A percentile compares a stretch with the other conserved stretches of the same genome.
Evolutionary conservation across 176 grass and related monocot species (phyloP).

Genomic region (Avena insularis): DNA sequence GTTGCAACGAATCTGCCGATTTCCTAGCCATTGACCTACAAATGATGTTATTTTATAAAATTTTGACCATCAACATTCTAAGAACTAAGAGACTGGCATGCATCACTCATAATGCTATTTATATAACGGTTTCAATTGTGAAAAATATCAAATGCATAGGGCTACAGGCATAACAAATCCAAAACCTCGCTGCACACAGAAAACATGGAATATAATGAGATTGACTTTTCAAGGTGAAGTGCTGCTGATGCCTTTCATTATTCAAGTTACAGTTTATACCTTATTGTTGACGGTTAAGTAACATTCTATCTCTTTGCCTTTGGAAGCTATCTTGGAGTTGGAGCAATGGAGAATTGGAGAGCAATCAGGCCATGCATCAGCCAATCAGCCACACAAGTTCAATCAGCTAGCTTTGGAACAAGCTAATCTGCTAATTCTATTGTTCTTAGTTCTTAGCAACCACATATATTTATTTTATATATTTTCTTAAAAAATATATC

Average conservation of each 20-base stretch:
- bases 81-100: slow-evolving; percentile 7
- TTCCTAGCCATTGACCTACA: slow-evolving; percentile 78
- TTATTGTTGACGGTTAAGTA: no score
- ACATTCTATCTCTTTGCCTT: no score
- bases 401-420: background rate
- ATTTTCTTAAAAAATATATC: background rate
- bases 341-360: no score
- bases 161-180: background rate
- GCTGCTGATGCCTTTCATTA: no score
- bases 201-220: no score
- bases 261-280: no score
- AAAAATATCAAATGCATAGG: slow-evolving; percentile 3
- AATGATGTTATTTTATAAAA: slow-evolving; percentile 20
- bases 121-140: background rate
- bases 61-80: background rate
- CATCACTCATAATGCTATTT: background rate
- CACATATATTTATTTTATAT: background rate
- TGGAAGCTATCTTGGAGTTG: no score
- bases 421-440: background rate
- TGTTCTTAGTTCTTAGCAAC: background rate
- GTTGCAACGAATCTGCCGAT: slow-evolving; percentile 85
- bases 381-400: no score
- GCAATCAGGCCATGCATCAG: no score
- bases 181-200: background rate
- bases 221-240: no score